phyloP scores from a whole-genome alignment of 2,329 filamentous ascomycete genomes.

The Paraphaeosphaeria sporulosa region DNA sequence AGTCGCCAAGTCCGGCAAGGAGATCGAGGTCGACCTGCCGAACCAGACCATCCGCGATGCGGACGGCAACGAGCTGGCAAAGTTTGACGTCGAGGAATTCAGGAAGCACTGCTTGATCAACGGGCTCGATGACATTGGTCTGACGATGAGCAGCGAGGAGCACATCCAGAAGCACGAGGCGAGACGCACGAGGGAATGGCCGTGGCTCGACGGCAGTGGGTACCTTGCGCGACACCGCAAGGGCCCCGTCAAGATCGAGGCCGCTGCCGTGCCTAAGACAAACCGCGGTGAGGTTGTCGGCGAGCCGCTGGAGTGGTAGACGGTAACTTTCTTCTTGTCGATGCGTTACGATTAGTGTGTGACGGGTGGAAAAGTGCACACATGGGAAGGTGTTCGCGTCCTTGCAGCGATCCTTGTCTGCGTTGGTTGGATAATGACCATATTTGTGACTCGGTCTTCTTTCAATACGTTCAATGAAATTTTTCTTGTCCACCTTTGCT shows the following conservation, averaged over 20 bases:
- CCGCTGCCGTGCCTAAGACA: constrained; percentile 80
- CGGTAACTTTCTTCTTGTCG: background rate
- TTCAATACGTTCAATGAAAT: background rate
- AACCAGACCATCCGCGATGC: constrained; percentile 83
- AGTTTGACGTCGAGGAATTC: constrained; percentile 91
- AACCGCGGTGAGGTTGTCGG: constrained; percentile 84
- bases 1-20: constrained; percentile 79
- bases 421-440: background rate
- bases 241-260: constrained; percentile 69
- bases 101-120: constrained; percentile 93
- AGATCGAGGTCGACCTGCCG: constrained; percentile 88
- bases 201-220: constrained; percentile 88
- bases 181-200: constrained; percentile 77
- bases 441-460: background rate
- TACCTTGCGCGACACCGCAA: constrained; percentile 71
- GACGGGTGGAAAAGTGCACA: background rate
- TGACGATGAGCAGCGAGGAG: constrained; percentile 90
- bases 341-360: background rate
- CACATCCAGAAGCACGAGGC: constrained; percentile 87
- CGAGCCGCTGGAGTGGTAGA: constrained; percentile 88
- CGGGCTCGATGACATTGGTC: constrained; percentile 91
- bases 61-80: constrained; percentile 74
- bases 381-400: background rate
- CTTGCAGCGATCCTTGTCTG: background rate
- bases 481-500: background rate